Evolutionary conservation across 163 green algal species (phyloP).

Genomic region (Coccomyxa subellipsoidea): DNA sequence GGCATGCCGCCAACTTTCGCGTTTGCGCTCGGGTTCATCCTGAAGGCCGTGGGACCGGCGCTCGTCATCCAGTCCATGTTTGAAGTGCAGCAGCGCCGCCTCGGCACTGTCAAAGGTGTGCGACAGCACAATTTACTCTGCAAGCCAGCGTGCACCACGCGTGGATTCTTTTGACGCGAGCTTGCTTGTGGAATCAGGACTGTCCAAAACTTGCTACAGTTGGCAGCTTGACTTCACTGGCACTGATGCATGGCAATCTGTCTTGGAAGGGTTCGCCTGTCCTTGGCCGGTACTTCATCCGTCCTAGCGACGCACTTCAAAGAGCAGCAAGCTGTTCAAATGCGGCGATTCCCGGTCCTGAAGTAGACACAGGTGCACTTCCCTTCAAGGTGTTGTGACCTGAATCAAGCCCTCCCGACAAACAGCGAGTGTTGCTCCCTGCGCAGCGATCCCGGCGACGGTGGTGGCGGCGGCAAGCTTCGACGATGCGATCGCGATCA

Average conservation of each 20-base stretch:
- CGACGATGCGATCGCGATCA: constrained; percentile 50
- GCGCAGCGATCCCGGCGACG: constrained; percentile 70
- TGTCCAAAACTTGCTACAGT: no score
- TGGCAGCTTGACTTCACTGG: no score
- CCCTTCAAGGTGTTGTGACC: not conserved
- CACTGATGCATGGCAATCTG: no score
- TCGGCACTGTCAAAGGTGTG: constrained; percentile 59
- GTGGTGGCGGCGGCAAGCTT: constrained; percentile 82
- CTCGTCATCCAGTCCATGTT: constrained; percentile 89
- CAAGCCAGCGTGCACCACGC: not conserved
- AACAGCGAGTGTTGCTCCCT: not conserved
- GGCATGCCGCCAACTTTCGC: constrained; percentile 45
- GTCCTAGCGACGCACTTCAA: no score
- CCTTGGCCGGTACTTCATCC: no score
- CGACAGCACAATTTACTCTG: no score
- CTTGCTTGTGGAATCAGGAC: no score
- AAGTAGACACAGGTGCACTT: no score
- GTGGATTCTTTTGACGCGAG: not conserved
- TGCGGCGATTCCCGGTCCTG: no score
- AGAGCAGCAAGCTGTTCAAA: no score
- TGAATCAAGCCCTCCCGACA: not conserved
- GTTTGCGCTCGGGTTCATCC: constrained; percentile 82
- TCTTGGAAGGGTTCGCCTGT: no score
- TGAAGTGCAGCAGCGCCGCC: constrained; percentile 67
- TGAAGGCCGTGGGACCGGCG: constrained; percentile 83